phyloP scores from a whole-genome alignment of 805 yeast genomes.

The Pichia scutulata region DNA sequence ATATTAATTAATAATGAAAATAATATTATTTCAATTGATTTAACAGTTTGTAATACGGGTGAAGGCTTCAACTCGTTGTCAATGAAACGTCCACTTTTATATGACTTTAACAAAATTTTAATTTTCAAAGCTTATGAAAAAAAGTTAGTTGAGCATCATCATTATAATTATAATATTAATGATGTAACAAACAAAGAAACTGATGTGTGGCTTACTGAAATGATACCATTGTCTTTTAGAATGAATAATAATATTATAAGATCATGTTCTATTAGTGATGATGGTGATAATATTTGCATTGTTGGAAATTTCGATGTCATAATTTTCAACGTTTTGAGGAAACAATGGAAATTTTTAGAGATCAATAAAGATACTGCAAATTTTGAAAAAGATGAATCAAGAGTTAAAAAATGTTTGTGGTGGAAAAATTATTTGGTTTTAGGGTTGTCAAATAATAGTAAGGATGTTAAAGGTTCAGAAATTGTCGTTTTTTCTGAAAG shows the following conservation, averaged over 20 bases:
- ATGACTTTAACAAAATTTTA: conserved; percentile 32
- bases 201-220: conserved; percentile 38
- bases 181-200: conserved; percentile 30
- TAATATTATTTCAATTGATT: conserved; percentile 24
- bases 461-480: conserved; percentile 23
- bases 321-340: conserved; percentile 32
- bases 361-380: conserved; percentile 22
- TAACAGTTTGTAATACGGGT: conserved; percentile 21
- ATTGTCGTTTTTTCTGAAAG: conserved; percentile 23
- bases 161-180: conserved; percentile 15
- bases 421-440: conserved; percentile 27
- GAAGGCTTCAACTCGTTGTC: conserved; percentile 18
- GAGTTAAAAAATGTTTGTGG: conserved; percentile 32
- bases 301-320: conserved; percentile 42
- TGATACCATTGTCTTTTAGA: conserved; percentile 38
- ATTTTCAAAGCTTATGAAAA: conserved; percentile 43
- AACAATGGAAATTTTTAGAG: conserved; percentile 41
- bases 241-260: conserved; percentile 37
- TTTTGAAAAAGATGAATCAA: conserved; percentile 21
- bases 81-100: conserved; percentile 34
- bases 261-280: conserved; percentile 35
- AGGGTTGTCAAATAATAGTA: conserved; percentile 16
- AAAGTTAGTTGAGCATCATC: conserved; percentile 31
- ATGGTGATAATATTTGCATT: conserved; percentile 41
- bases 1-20: conserved; percentile 22